Conservation (phyloP, 2,329 filamentous ascomycete species). For the Penicillium sp. region DNA sequence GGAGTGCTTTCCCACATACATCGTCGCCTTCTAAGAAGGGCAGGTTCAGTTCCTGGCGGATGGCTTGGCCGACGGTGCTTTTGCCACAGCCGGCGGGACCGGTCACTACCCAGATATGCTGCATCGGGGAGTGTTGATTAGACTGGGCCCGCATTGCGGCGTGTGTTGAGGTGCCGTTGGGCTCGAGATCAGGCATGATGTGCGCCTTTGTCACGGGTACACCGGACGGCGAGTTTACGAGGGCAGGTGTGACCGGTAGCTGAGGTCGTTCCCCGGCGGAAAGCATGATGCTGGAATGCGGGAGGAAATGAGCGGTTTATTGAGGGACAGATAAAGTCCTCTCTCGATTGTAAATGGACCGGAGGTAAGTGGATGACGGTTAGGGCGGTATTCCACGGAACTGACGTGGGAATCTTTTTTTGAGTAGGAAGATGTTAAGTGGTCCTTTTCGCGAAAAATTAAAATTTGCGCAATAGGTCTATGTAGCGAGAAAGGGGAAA, state of each 20-base stretch:
- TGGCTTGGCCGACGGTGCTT: constrained; percentile 68
- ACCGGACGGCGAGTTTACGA: constrained; percentile 22
- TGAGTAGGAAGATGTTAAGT: neutral
- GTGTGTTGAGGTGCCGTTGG: constrained; percentile 19
- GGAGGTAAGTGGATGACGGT: constrained; percentile 13
- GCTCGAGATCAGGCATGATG: constrained; percentile 20
- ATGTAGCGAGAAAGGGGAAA: neutral
- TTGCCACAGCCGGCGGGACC: constrained; percentile 79
- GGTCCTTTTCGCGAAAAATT: neutral
- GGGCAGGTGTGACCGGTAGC: constrained; percentile 23
- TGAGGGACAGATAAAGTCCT: neutral
- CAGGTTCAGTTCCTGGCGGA: constrained; percentile 62
- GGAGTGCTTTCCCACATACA: constrained; percentile 50
- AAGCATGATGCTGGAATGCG: constrained; percentile 35
- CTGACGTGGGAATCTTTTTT: neutral
- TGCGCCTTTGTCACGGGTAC: constrained; percentile 18
- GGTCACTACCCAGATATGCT: constrained; percentile 79
- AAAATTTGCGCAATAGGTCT: neutral
- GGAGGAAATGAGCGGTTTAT: neutral
- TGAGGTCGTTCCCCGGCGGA: constrained; percentile 40
- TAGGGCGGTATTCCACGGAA: constrained; percentile 20
- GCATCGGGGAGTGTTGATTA: constrained; percentile 30
- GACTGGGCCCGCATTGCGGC: constrained; percentile 10
- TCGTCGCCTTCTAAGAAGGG: constrained; percentile 78
- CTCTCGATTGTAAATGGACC: constrained; percentile 10